phyloP scores from a whole-genome alignment of 2,329 filamentous ascomycete species.

The Aspergillus sp. region DNA sequence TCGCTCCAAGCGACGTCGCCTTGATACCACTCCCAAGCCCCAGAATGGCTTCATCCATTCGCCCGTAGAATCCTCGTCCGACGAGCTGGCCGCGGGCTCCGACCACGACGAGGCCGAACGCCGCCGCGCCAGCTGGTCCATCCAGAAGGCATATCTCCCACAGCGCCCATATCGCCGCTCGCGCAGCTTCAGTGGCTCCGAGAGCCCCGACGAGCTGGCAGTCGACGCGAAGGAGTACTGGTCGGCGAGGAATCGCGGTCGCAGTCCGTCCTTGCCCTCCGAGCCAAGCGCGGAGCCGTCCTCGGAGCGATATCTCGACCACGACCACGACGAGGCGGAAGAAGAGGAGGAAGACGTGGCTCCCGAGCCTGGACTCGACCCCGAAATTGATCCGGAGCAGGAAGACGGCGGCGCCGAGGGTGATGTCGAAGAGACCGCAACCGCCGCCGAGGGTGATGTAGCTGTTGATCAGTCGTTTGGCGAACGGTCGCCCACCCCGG shows the following conservation, averaged over 20 bases:
- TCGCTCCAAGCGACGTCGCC: slow-evolving; percentile 34
- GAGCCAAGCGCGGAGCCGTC: neutral
- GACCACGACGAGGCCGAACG: slow-evolving; percentile 38
- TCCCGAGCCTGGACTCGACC: neutral
- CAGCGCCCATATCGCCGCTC: slow-evolving; percentile 29
- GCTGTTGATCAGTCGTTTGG: slow-evolving; percentile 22
- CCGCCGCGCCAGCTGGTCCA: slow-evolving; percentile 39
- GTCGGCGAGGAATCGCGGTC: slow-evolving; percentile 31
- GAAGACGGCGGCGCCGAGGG: slow-evolving; percentile 11
- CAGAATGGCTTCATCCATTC: slow-evolving; percentile 25
- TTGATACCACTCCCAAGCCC: slow-evolving; percentile 25
- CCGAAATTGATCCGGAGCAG: neutral
- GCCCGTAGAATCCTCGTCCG: slow-evolving; percentile 39
- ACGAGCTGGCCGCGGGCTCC: slow-evolving; percentile 41
- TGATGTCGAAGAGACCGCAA: slow-evolving; percentile 24
- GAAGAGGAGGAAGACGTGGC: neutral
- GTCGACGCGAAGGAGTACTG: slow-evolving; percentile 41
- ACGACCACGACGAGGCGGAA: neutral
- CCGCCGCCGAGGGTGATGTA: slow-evolving; percentile 17
- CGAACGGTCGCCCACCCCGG: slow-evolving; percentile 37
- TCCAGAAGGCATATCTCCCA: slow-evolving; percentile 33
- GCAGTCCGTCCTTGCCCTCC: slow-evolving; percentile 23
- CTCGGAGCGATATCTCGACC: neutral
- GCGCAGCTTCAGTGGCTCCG: slow-evolving; percentile 36
- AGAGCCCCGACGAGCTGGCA: slow-evolving; percentile 50